Evolutionary conservation across 2,329 filamentous ascomycete species (phyloP).

Genomic region (Rhynchosporium secalis): DNA sequence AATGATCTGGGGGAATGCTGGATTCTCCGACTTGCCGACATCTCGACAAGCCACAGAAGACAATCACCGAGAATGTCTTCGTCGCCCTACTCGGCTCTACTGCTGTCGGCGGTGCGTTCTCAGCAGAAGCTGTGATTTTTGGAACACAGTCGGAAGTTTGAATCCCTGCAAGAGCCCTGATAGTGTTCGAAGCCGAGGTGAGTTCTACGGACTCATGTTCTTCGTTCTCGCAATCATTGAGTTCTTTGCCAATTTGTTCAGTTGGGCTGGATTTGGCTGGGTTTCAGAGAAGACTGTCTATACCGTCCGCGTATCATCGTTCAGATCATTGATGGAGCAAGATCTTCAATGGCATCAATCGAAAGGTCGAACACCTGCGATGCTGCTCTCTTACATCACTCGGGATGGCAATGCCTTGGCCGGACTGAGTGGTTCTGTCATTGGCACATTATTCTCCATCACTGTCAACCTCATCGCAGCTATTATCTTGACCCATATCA

Average conservation of each 20-base stretch:
- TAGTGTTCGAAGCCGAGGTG: slow-evolving; percentile 35
- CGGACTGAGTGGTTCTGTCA: slow-evolving; percentile 67
- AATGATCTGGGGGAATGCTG: too few species aligned
- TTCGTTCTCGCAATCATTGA: slow-evolving; percentile 56
- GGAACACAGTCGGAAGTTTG: slow-evolving; percentile 51
- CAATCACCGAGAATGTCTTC: neutral
- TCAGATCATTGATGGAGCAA: slow-evolving; percentile 65
- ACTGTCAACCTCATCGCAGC: slow-evolving; percentile 66
- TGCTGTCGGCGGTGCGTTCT: slow-evolving; percentile 57
- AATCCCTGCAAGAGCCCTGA: slow-evolving; percentile 46
- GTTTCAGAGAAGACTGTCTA: slow-evolving; percentile 66
- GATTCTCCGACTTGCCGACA: too few species aligned
- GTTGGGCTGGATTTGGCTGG: slow-evolving; percentile 53
- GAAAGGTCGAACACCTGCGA: slow-evolving; percentile 58
- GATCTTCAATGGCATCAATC: slow-evolving; percentile 73
- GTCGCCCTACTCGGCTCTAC: slow-evolving; percentile 48
- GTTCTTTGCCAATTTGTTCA: slow-evolving; percentile 62
- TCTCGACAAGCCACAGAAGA: too few species aligned
- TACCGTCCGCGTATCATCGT: slow-evolving; percentile 51
- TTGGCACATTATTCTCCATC: slow-evolving; percentile 69
- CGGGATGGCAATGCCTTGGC: slow-evolving; percentile 67
- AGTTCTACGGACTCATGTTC: slow-evolving; percentile 44
- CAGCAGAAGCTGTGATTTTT: slow-evolving; percentile 56
- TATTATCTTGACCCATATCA: slow-evolving; percentile 67
- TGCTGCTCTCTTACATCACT: slow-evolving; percentile 67